Conservation (phyloP, 345 rosid genomes). For the sweet orange (Citrus sinensis) region DVS_A1.0 CM039165.1:35037001-35037500, state of each 20-base stretch:
- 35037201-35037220: slow-evolving; percentile 30
- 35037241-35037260: slow-evolving; percentile 23
- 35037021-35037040: neutral
- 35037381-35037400: slow-evolving; percentile 77
- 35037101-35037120: slow-evolving; percentile 14
- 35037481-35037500: slow-evolving; percentile 86
- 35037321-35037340: slow-evolving; percentile 91
- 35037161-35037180: slow-evolving; percentile 59
- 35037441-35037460: slow-evolving; percentile 47
- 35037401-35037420: slow-evolving; percentile 43
- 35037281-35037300: slow-evolving; percentile 58
- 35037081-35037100: slow-evolving; percentile 9
- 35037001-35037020: slow-evolving; percentile 89
- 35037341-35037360: slow-evolving; percentile 91
- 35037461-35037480: slow-evolving; percentile 62
- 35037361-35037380: slow-evolving; percentile 86
- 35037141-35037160: slow-evolving; percentile 43
- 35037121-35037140: slow-evolving; percentile 22
- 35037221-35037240: slow-evolving; percentile 27
- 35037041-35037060: no score
- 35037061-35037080: neutral
- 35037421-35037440: slow-evolving; percentile 71
- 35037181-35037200: slow-evolving; percentile 38
- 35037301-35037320: slow-evolving; percentile 69
- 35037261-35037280: slow-evolving; percentile 16